A percentile compares a stretch with the other conserved stretches of the same genome.
Evolutionary conservation across 306 rosid species (phyloP).

Genomic region (Cicer arietinum): DNA sequence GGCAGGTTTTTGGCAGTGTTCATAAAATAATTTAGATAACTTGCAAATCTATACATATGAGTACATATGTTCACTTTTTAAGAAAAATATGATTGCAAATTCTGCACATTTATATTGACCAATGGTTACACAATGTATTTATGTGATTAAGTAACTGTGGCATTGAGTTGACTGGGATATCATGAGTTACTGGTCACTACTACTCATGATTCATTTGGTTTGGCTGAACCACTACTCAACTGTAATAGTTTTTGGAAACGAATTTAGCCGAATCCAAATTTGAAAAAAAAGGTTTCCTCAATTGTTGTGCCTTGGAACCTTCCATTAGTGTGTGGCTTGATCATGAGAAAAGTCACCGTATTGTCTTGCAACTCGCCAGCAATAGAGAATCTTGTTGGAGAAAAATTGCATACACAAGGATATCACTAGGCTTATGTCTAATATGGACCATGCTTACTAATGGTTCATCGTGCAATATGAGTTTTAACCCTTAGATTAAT

Average conservation of each 20-base stretch:
- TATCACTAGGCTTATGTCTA: no score
- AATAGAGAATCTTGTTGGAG: no score
- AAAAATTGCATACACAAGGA: no score
- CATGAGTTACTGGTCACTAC: background rate
- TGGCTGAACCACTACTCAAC: background rate
- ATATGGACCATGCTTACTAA: no score
- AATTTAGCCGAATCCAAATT: background rate
- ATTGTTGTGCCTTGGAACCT: background rate
- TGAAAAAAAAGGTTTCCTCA: background rate
- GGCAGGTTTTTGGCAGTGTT: background rate
- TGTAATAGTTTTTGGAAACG: background rate
- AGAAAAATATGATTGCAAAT: slow-evolving; percentile 6
- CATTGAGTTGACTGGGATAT: background rate
- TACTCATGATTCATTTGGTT: background rate
- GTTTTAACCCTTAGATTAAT: no score
- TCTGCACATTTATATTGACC: background rate
- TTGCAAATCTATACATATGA: background rate
- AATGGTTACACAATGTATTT: background rate
- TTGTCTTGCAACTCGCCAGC: no score
- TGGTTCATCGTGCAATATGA: no score
- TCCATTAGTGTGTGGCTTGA: background rate
- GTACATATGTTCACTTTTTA: background rate
- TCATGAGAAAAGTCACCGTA: background rate
- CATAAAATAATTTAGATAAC: background rate
- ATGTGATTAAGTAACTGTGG: background rate